Percentiles rank a stretch among this genome's conserved stretches.
These are phyloP conservation scores for Zygoascus tannicola DNA, from an alignment of 805 yeast genomes.

Conservation along the genomic window DNA sequence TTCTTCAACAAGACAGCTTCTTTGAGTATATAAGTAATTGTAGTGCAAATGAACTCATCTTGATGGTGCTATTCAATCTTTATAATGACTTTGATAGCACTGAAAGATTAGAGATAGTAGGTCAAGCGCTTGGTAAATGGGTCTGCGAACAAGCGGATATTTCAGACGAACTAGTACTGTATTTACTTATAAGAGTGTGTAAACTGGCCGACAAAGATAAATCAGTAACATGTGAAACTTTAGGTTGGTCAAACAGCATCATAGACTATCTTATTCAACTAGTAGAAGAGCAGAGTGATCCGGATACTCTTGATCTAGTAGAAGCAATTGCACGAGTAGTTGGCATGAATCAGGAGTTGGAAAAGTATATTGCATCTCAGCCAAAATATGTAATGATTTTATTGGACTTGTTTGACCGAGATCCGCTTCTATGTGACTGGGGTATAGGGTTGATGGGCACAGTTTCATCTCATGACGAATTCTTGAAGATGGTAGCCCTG, in stretches of 20 bases:
- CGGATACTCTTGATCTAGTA: background rate
- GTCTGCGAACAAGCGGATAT: background rate
- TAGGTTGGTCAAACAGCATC: background rate
- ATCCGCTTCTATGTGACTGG: background rate
- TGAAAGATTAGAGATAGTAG: conserved; percentile 1
- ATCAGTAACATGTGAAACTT: background rate
- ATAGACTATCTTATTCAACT: background rate
- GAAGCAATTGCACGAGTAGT: background rate
- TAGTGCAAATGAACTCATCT: background rate
- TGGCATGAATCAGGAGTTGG: conserved; percentile 1
- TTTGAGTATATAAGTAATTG: background rate
- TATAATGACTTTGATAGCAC: conserved; percentile 8
- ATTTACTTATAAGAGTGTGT: background rate
- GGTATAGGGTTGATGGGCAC: conserved; percentile 3
- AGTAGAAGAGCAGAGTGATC: background rate
- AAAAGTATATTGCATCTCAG: background rate
- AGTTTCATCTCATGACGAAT: conserved; percentile 6
- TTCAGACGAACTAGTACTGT: background rate
- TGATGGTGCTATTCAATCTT: conserved; percentile 10
- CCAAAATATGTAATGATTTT: background rate
- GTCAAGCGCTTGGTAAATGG: background rate
- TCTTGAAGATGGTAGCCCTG: conserved; percentile 1
- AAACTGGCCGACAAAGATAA: background rate
- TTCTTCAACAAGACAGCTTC: background rate
- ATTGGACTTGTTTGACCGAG: background rate